phyloP scores from a whole-genome alignment of 2,329 filamentous ascomycete species.

The Alternaria infectoria region DNA sequence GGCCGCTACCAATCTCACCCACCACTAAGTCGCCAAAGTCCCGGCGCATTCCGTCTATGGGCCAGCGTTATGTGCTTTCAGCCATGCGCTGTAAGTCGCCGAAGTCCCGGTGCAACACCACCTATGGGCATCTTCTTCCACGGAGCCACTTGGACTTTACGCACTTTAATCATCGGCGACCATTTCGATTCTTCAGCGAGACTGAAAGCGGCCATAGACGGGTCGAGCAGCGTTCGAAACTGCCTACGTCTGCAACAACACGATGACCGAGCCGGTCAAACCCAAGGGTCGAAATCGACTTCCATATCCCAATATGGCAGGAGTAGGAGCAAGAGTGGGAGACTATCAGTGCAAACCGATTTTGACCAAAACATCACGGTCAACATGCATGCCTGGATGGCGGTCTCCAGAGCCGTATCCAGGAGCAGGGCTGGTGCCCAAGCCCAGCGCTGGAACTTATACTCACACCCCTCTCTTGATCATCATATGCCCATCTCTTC shows the following conservation, averaged over 20 bases:
- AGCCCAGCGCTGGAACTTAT: neutral
- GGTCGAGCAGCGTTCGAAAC: neutral
- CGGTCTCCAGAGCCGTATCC: neutral
- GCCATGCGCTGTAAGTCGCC: too few relatives aligned
- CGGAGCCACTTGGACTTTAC: neutral
- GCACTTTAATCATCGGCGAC: neutral
- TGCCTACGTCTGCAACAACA: neutral
- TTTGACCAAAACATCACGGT: neutral
- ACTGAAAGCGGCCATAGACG: neutral
- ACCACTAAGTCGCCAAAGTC: neutral
- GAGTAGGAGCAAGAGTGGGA: neutral
- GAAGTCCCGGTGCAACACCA: neutral
- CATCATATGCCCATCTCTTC: neutral
- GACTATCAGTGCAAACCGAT: neutral
- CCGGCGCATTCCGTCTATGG: neutral
- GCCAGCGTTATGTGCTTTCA: too few relatives aligned
- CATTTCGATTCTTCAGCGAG: neutral
- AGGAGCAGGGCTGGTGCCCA: neutral
- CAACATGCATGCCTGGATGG: neutral
- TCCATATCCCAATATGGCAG: neutral
- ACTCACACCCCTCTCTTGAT: neutral
- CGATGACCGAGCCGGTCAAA: neutral
- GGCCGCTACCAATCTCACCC: conserved; percentile 46
- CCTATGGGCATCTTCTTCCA: neutral
- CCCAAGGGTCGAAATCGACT: neutral